These are phyloP conservation scores for Lentithecium fluviatile DNA, from an alignment of 495 filamentous ascomycete species.

Conservation along the genomic window DNA sequence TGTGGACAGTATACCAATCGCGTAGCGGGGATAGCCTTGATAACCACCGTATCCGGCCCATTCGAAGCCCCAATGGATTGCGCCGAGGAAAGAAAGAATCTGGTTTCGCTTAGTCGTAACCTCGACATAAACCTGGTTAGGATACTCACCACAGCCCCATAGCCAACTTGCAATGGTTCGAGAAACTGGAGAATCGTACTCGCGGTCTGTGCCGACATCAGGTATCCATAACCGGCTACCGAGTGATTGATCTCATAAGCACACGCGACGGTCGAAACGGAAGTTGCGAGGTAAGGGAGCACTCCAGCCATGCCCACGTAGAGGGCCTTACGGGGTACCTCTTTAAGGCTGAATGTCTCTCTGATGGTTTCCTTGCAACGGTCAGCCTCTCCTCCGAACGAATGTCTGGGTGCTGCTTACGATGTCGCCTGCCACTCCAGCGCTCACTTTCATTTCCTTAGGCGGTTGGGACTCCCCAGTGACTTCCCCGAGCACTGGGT, in stretches of 20 bases:
- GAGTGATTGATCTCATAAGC: slow-evolving; percentile 54
- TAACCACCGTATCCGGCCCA: slow-evolving; percentile 72
- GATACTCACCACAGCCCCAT: slow-evolving; percentile 78
- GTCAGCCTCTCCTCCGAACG: background rate
- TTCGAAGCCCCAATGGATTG: slow-evolving; percentile 92
- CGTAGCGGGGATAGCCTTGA: slow-evolving; percentile 74
- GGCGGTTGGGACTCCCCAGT: slow-evolving; percentile 33
- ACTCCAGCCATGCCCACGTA: slow-evolving; percentile 84
- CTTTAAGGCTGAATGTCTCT: slow-evolving; percentile 77
- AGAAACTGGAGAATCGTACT: slow-evolving; percentile 71
- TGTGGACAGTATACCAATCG: slow-evolving; percentile 76
- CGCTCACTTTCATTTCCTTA: slow-evolving; percentile 57
- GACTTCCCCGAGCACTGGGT: slow-evolving; percentile 53
- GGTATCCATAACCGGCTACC: slow-evolving; percentile 56
- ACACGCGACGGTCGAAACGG: slow-evolving; percentile 80
- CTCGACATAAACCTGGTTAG: background rate
- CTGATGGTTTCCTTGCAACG: slow-evolving; percentile 80
- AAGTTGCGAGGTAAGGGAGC: slow-evolving; percentile 86
- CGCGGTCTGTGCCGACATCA: slow-evolving; percentile 71
- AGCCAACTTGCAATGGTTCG: slow-evolving; percentile 90
- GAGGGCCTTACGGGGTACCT: slow-evolving; percentile 78
- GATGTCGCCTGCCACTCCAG: slow-evolving; percentile 68
- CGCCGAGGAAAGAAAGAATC: slow-evolving; percentile 95
- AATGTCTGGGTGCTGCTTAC: slow-evolving; percentile 52
- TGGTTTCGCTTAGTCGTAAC: slow-evolving; percentile 34